Percentiles rank a stretch among this genome's conserved stretches.
These are phyloP conservation scores for Erodium texanum DNA, from an alignment of 441 rosid genomes.

Conservation along the genomic window DNA sequence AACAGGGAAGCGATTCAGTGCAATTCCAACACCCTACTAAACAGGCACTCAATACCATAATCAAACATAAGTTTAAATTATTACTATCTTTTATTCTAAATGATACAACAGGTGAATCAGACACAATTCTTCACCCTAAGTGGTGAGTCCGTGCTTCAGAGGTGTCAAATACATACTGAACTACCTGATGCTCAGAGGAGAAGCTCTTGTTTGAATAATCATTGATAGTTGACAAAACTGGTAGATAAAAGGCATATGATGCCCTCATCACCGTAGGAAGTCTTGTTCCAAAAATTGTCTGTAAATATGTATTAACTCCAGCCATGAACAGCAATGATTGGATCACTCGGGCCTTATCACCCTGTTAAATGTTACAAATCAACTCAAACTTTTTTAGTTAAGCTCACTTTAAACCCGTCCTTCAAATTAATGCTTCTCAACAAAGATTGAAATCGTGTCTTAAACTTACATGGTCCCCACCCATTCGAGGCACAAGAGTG, in stretches of 20 bases:
- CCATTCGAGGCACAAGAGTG: constrained; percentile 67
- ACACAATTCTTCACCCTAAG: not conserved
- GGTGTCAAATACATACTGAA: constrained; percentile 4
- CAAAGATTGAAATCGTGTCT: not conserved
- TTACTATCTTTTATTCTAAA: too few relatives aligned
- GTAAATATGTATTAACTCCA: constrained; percentile 73
- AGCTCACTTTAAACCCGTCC: not conserved
- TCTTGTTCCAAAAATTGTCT: constrained; percentile 72
- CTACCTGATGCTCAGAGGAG: constrained; percentile 9
- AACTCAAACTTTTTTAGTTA: not conserved
- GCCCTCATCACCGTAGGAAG: constrained; percentile 93
- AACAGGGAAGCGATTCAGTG: too few relatives aligned
- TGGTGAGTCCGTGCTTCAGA: not conserved
- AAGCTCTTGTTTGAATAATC: constrained; percentile 3
- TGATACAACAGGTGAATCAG: not conserved
- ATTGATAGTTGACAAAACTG: constrained; percentile 7
- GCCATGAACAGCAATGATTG: constrained; percentile 77
- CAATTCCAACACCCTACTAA: too few relatives aligned
- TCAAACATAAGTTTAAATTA: too few relatives aligned
- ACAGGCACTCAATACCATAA: too few relatives aligned
- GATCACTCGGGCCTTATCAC: constrained; percentile 77
- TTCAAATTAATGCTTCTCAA: not conserved
- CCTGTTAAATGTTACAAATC: constrained; percentile 34
- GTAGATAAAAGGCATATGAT: constrained; percentile 24
- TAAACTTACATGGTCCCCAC: constrained; percentile 64